Conservation (phyloP, 805 yeast species). For the Candida andamanensis region DNA sequence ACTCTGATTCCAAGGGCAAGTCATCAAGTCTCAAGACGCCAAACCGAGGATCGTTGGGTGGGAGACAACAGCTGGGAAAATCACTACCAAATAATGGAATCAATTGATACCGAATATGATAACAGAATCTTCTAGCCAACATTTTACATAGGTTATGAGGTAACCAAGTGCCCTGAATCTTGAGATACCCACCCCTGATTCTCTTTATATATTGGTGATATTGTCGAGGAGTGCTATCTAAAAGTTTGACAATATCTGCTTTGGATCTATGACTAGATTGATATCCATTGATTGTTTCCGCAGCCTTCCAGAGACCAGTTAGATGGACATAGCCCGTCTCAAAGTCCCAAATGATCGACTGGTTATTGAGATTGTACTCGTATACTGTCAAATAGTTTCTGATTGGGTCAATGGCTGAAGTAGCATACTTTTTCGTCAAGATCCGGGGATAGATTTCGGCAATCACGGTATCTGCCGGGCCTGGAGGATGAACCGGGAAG, state of each 20-base stretch:
- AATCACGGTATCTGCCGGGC: constrained; percentile 6
- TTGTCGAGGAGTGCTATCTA: constrained; percentile 58
- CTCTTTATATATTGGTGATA: constrained; percentile 60
- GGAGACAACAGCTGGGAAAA: constrained; percentile 58
- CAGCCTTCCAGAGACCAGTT: constrained; percentile 80
- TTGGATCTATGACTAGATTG: constrained; percentile 30
- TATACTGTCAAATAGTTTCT: constrained; percentile 64
- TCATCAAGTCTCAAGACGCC: constrained; percentile 53
- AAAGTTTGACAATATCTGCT: constrained; percentile 70
- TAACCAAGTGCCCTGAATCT: constrained; percentile 93
- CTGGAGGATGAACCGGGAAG: no score
- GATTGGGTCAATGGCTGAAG: constrained; percentile 58
- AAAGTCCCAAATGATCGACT: constrained; percentile 83
- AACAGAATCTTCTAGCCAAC: constrained; percentile 72
- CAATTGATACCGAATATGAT: constrained; percentile 65
- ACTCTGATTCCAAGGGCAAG: constrained; percentile 11
- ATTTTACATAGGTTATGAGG: constrained; percentile 64
- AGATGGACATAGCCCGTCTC: constrained; percentile 80
- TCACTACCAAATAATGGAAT: constrained; percentile 74
- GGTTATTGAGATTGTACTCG: constrained; percentile 63
- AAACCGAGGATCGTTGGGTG: constrained; percentile 57
- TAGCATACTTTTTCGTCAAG: constrained; percentile 54
- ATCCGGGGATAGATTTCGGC: constrained; percentile 15
- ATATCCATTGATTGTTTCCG: constrained; percentile 16
- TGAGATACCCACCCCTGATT: constrained; percentile 84